These are phyloP conservation scores for Eucalyptus urophylla DNA, from an alignment of 345 rosid genomes.

Conservation along the genomic window DNA sequence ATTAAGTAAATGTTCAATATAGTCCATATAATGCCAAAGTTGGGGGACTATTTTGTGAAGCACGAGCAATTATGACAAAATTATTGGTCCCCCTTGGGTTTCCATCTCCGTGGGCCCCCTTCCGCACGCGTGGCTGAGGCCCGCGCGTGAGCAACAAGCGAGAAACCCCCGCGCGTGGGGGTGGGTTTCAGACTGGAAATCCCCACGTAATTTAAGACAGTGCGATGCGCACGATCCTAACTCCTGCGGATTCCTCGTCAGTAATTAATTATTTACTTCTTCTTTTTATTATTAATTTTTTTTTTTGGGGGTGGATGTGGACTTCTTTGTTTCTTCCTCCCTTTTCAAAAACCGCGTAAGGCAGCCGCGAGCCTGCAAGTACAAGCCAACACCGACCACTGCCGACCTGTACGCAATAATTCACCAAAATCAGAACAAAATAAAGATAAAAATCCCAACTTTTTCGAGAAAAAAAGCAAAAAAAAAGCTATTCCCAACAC, in stretches of 20 bases:
- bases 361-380: not conserved
- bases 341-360: not conserved
- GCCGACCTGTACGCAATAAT: not conserved
- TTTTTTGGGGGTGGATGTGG: not conserved
- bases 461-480: not conserved
- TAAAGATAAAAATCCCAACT: not conserved
- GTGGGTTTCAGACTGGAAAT: not conserved
- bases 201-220: not conserved
- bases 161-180: not conserved
- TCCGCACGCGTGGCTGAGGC: not conserved
- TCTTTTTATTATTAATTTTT: fast-evolving
- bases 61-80: not conserved
- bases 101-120: not conserved
- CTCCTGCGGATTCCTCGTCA: not conserved
- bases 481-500: not conserved
- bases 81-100: not conserved
- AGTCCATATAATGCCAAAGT: too few relatives aligned
- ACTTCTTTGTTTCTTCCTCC: not conserved
- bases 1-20: not conserved
- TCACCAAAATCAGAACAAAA: not conserved
- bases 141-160: not conserved
- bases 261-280: too few relatives aligned
- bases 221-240: not conserved
- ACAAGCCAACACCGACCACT: not conserved
- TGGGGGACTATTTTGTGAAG: too few relatives aligned